Percentiles rank a stretch among this genome's conserved stretches.
These are phyloP conservation scores for Gossypium arboreum DNA, from an alignment of 345 rosid species.

Conservation along the genomic window DNA sequence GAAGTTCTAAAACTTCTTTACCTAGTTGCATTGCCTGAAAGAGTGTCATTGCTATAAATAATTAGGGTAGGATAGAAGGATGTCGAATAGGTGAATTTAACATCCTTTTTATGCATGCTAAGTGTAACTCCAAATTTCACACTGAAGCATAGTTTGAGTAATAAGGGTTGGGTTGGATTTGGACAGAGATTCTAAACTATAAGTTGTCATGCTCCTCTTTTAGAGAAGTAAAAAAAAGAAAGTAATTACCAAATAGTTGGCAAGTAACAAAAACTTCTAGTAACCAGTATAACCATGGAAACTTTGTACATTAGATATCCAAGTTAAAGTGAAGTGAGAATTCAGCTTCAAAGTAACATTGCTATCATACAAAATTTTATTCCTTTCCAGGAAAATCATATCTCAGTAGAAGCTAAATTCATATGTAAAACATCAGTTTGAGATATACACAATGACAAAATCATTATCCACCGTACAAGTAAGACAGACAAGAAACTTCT, in stretches of 20 bases:
- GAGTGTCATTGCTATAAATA: background rate
- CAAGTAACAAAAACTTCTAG: background rate
- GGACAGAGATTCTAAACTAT: background rate
- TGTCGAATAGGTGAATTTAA: background rate
- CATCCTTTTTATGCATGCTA: background rate
- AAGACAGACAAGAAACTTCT: slow-evolving; percentile 16
- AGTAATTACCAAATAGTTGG: background rate
- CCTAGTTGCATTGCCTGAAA: background rate
- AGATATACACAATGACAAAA: background rate
- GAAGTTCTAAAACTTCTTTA: background rate
- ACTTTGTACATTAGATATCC: background rate
- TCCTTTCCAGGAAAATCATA: background rate
- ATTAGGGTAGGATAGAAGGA: background rate
- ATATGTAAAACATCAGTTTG: background rate
- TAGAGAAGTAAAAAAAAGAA: background rate
- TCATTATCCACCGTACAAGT: background rate
- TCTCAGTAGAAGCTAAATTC: background rate
- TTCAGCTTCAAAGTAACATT: background rate
- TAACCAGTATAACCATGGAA: background rate
- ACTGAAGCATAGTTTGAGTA: background rate
- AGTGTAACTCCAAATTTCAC: background rate
- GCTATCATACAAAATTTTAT: background rate
- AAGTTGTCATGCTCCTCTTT: background rate
- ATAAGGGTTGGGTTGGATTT: background rate
- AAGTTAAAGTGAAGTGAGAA: slow-evolving; percentile 4